phyloP scores from a whole-genome alignment of 805 yeast species.

The Candida methanosorbosa region DNA sequence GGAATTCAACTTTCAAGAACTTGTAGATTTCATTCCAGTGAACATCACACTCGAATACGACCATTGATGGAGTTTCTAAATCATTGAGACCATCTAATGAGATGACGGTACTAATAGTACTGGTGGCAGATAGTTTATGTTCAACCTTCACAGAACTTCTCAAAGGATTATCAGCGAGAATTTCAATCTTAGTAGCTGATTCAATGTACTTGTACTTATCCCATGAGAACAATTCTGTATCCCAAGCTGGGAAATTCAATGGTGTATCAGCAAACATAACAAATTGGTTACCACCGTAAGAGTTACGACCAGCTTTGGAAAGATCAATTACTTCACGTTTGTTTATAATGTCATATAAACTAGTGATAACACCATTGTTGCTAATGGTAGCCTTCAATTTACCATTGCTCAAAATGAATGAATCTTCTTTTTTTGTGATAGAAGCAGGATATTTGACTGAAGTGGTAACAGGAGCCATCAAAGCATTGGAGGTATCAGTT shows the following conservation, averaged over 20 bases:
- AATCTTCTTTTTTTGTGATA: slow-evolving; percentile 30
- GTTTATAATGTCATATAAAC: slow-evolving; percentile 51
- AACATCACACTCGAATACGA: slow-evolving; percentile 52
- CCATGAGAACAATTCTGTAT: slow-evolving; percentile 83
- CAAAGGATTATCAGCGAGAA: slow-evolving; percentile 44
- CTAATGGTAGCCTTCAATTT: slow-evolving; percentile 48
- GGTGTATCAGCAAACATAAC: slow-evolving; percentile 88
- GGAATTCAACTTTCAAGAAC: slow-evolving; percentile 91
- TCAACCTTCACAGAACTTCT: slow-evolving; percentile 55
- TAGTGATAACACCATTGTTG: slow-evolving; percentile 45
- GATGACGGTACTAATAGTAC: slow-evolving; percentile 58
- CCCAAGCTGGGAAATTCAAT: slow-evolving; percentile 93
- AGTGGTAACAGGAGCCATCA: slow-evolving; percentile 15
- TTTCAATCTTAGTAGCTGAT: slow-evolving; percentile 28
- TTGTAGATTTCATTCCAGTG: slow-evolving; percentile 85
- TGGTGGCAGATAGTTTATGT: slow-evolving; percentile 47
- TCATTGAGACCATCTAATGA: slow-evolving; percentile 51
- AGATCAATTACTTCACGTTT: slow-evolving; percentile 62
- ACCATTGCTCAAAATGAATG: slow-evolving; percentile 49
- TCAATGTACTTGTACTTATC: slow-evolving; percentile 54
- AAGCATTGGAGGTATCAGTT: slow-evolving; percentile 2
- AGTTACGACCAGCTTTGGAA: slow-evolving; percentile 44
- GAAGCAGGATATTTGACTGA: slow-evolving; percentile 39
- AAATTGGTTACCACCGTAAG: slow-evolving; percentile 70
- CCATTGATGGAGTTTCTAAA: slow-evolving; percentile 25